A percentile compares a stretch with the other conserved stretches of the same genome.
phyloP scores from a whole-genome alignment of 2,329 filamentous ascomycete genomes.

The Calonectria hawksworthii region DNA sequence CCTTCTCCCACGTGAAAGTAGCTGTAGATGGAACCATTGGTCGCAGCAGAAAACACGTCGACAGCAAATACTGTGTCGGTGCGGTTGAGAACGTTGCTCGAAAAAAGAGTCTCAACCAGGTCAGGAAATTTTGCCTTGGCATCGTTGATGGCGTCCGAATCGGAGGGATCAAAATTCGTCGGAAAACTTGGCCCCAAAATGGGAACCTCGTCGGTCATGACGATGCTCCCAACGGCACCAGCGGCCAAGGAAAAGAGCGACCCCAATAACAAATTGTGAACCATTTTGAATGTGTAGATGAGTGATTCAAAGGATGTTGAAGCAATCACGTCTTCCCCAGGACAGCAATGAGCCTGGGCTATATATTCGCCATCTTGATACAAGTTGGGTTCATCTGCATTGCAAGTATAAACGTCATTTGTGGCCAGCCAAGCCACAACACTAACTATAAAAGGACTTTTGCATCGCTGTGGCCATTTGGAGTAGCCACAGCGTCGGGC shows the following conservation, averaged over 20 bases:
- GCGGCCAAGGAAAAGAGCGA: not conserved
- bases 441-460: not conserved
- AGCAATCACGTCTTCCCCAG: too few species aligned
- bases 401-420: not conserved
- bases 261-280: not conserved
- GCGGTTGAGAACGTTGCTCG: slow-evolving; percentile 15
- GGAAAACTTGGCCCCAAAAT: slow-evolving; percentile 41
- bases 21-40: slow-evolving; percentile 42
- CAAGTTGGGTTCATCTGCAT: not conserved
- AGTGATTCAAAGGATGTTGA: too few species aligned
- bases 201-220: slow-evolving; percentile 31
- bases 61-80: slow-evolving; percentile 38
- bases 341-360: not conserved
- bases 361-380: not conserved
- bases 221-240: not conserved
- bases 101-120: slow-evolving; percentile 28
- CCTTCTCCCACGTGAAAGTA: slow-evolving; percentile 38
- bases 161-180: slow-evolving; percentile 36
- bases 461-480: not conserved
- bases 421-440: not conserved
- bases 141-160: slow-evolving; percentile 13
- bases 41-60: slow-evolving; percentile 44
- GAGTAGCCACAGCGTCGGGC: not conserved
- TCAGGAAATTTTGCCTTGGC: slow-evolving; percentile 32
- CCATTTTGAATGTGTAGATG: too few species aligned